Evolutionary conservation across 2,329 filamentous ascomycete species (phyloP).

Genomic region (Neofusicoccum cordaticola): DNA sequence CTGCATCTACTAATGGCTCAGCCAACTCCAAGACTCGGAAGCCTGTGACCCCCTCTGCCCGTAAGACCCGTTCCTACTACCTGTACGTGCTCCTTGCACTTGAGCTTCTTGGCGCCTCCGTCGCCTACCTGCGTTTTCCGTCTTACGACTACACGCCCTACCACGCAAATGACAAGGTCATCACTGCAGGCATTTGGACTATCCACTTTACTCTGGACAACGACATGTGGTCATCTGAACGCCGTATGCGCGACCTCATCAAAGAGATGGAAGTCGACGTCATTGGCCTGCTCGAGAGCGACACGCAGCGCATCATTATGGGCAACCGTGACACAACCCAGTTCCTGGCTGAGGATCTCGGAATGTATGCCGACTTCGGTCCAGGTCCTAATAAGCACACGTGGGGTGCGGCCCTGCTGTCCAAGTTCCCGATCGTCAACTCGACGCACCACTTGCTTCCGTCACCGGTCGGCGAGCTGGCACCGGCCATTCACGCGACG

Average conservation of each 20-base stretch:
- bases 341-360: conserved; percentile 89
- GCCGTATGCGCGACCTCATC: conserved; percentile 86
- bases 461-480: conserved; percentile 88
- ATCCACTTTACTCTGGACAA: conserved; percentile 98
- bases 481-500: conserved; percentile 95
- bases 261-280: conserved; percentile 97
- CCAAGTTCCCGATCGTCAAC: conserved; percentile 96
- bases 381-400: conserved; percentile 99
- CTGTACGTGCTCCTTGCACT: conserved; percentile 70
- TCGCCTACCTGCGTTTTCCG: conserved; percentile 88
- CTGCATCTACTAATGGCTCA: conserved; percentile 49
- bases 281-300: conserved; percentile 87
- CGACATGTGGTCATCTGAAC: conserved; percentile 97
- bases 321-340: conserved; percentile 96
- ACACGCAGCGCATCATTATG: conserved; percentile 98
- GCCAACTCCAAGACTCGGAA: conserved; percentile 44
- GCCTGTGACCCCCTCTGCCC: conserved; percentile 45
- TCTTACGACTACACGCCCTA: conserved; percentile 89
- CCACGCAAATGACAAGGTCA: conserved; percentile 78
- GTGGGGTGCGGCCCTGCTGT: conserved; percentile 88
- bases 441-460: conserved; percentile 94
- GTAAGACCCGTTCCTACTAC: conserved; percentile 63
- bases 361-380: conserved; percentile 98
- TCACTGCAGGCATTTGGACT: conserved; percentile 97
- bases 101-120: conserved; percentile 74